A percentile compares a stretch with the other conserved stretches of the same genome.
phyloP scores from a whole-genome alignment of 768 basidiomycete species.

The Kwoniella dejecticola region DNA sequence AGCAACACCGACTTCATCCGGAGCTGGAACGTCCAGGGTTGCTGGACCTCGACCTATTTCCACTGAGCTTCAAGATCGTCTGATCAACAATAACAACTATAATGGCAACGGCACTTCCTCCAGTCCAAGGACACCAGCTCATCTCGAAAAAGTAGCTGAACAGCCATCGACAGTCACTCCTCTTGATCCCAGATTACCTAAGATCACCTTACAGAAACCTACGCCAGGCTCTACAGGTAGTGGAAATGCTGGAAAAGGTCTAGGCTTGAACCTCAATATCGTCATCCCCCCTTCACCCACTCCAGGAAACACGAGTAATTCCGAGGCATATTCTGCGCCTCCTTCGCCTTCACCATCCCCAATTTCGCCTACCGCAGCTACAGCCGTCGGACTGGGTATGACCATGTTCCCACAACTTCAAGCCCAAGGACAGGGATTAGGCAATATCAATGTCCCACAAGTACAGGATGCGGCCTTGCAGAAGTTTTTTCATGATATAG shows the following conservation, averaged over 20 bases:
- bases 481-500: conserved; percentile 79
- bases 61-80: conserved; percentile 4
- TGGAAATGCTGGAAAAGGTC: conserved; percentile 18
- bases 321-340: conserved; percentile 6
- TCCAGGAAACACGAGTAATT: background rate
- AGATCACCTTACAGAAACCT: conserved; percentile 41
- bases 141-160: conserved; percentile 3
- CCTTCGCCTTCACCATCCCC: conserved; percentile 34
- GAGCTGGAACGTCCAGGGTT: conserved; percentile 14
- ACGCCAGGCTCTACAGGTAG: conserved; percentile 25
- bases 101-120: background rate
- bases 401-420: background rate
- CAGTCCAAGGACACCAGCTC: conserved; percentile 18
- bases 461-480: conserved; percentile 75
- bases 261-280: conserved; percentile 30
- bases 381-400: conserved; percentile 8
- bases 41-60: conserved; percentile 16
- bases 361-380: background rate
- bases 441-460: conserved; percentile 64
- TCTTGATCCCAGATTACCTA: conserved; percentile 33
- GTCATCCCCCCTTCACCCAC: conserved; percentile 10
- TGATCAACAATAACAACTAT: background rate
- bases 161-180: conserved; percentile 23
- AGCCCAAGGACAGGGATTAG: conserved; percentile 9
- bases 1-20: conserved; percentile 13